Percentiles rank a stretch among this genome's conserved stretches.
phyloP scores from a whole-genome alignment of 1,284 basidiomycete genomes.

The Testicularia cyperi region DNA sequence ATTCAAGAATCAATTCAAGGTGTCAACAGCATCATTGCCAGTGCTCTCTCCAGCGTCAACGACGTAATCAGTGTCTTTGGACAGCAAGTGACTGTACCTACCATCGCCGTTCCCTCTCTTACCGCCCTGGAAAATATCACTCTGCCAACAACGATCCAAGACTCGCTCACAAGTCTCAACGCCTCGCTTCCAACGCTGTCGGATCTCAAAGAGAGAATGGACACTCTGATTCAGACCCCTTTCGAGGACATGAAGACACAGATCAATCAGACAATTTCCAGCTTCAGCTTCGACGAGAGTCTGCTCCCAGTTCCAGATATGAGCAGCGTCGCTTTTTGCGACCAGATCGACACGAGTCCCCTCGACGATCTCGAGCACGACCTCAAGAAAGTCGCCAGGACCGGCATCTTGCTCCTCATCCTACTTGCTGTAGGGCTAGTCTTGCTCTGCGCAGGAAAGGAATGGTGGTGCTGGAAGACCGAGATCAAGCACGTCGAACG shows the following conservation, averaged over 20 bases:
- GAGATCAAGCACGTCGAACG: conserved; percentile 23
- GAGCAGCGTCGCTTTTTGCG: conserved; percentile 34
- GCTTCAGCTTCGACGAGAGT: conserved; percentile 33
- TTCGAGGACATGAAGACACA: conserved; percentile 41
- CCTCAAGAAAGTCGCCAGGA: conserved; percentile 10
- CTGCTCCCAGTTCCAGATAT: conserved; percentile 28
- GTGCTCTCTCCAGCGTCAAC: conserved; percentile 34
- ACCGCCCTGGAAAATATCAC: conserved; percentile 74
- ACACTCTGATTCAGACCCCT: conserved; percentile 61
- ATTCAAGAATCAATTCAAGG: conserved; percentile 63
- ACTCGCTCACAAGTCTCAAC: conserved; percentile 74
- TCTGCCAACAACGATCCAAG: conserved; percentile 77
- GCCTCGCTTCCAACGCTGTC: conserved; percentile 75
- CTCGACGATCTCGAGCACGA: conserved; percentile 38
- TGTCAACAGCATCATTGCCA: conserved; percentile 33
- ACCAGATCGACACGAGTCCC: conserved; percentile 31
- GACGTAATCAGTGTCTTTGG: conserved; percentile 38
- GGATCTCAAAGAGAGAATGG: conserved; percentile 73
- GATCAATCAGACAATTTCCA: conserved; percentile 34
- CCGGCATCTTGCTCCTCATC: conserved; percentile 20
- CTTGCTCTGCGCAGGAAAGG: conserved; percentile 11
- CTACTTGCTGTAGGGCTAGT: conserved; percentile 25
- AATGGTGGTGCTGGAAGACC: conserved; percentile 41
- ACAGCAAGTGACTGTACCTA: conserved; percentile 26
- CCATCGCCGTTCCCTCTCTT: conserved; percentile 58